Evolutionary conservation across 2,329 filamentous ascomycete species (phyloP), one percentile per base, ranked within the genome.

Genomic region (Penicillium vulpinum): DNA sequence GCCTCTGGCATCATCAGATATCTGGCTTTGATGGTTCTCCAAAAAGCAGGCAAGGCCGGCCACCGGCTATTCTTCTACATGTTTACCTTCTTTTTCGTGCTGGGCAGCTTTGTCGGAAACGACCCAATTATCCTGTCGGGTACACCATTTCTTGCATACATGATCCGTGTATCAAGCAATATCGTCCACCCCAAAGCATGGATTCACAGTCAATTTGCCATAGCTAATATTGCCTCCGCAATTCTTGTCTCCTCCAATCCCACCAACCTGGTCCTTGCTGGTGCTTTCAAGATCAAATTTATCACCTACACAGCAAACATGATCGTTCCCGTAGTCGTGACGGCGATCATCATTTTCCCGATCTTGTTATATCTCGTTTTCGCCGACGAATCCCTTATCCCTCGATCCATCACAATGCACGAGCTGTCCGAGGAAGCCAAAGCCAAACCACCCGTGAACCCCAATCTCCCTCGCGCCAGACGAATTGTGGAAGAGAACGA

Each of bases 191-290:
- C 88, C 0, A 78, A 85, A 65, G 88, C 88, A 0, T 91, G 88
- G 88, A 90, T 91, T 22, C 82, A 85, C 63, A 84, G 83, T 2
- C 88, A 91, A 57, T 91, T 91, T 56, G 83, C 88, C 16, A 72
- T 90, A 1, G 88, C 88, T 50, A 91, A 91, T 59, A 88, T 91
- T 46, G 85, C 85, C 2, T 91, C 88, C 0, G 88, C 89, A 0
- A 89, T 91, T 24, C 77, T 92, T 13, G 89, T 92, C 10, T 91
- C 88, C 0, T 91, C 88, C 0, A 91, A 91, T 58, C 89, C 89
- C 0, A 91, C 89, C 2, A 91, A 91, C 54, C 80, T 91, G 8
- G 88, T 91, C 0, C 80, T 91, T 0, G 87, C 88, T 0, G 88
- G 88, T 4, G 88, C 88, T 2, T 91, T 91, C 66, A 67, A 83